Percentiles rank a stretch among this genome's conserved stretches.
Conservation (phyloP, 1,139 yeast species). For the Debaryomyces singareniensis region DNA sequence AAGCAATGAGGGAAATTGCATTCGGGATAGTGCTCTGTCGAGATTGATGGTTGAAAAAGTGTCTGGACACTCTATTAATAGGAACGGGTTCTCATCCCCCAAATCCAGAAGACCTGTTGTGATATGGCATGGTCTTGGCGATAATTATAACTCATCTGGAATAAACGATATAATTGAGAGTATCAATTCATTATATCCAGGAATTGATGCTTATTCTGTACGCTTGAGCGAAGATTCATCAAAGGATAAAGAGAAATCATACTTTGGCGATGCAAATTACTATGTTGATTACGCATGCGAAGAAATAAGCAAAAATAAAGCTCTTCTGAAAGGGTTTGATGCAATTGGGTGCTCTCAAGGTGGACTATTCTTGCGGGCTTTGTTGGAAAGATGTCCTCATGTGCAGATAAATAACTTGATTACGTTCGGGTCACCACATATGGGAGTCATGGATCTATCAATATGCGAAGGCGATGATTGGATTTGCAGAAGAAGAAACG, state of each 20-base stretch:
- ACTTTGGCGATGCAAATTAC: conserved; percentile 55
- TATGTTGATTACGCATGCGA: conserved; percentile 32
- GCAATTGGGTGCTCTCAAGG: conserved; percentile 83
- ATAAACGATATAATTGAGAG: conserved; percentile 42
- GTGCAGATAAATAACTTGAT: conserved; percentile 49
- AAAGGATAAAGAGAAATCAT: conserved; percentile 47
- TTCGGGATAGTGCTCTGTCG: no score
- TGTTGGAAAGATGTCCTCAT: conserved; percentile 49
- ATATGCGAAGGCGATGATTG: conserved; percentile 51
- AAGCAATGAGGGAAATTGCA: no score
- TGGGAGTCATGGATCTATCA: conserved; percentile 70
- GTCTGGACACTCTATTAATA: no score
- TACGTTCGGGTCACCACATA: conserved; percentile 80
- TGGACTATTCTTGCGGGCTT: conserved; percentile 63
- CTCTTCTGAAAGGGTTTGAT: conserved; percentile 53
- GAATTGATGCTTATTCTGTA: conserved; percentile 47
- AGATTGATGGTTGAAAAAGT: no score
- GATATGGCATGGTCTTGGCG: conserved; percentile 85
- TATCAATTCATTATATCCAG: conserved; percentile 43
- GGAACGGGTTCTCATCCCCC: no score
- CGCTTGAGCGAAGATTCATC: conserved; percentile 42
- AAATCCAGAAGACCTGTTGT: conserved; percentile 43
- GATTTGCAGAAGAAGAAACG: conserved; percentile 55
- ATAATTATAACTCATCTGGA: conserved; percentile 58
- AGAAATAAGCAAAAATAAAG: conserved; percentile 31